Percentiles rank a stretch among this genome's conserved stretches.
These are phyloP conservation scores for Penicillium odoratum DNA, from an alignment of 495 filamentous ascomycete species.

Conservation along the genomic window DNA sequence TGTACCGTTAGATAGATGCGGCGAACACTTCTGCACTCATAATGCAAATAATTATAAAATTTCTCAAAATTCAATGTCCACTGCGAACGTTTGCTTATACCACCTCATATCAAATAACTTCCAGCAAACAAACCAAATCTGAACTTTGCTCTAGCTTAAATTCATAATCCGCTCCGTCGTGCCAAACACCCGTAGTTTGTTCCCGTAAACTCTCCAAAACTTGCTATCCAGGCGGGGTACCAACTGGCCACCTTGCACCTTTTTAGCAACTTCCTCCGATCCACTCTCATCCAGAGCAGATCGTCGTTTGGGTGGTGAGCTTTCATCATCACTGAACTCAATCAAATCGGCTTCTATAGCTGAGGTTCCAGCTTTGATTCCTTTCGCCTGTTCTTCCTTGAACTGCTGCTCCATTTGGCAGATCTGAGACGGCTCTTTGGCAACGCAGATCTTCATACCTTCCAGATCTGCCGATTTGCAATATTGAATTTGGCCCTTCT, in stretches of 20 bases:
- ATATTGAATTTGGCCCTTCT: constrained; percentile 13
- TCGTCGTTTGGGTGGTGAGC: not conserved
- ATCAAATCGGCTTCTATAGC: not conserved
- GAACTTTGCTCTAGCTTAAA: not conserved
- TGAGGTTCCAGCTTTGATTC: not conserved
- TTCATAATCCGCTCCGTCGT: constrained; percentile 48
- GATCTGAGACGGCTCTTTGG: not conserved
- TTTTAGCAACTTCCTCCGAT: constrained; percentile 3
- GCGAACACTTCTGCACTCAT: constrained; percentile 48
- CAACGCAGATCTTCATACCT: not conserved
- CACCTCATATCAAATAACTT: not conserved
- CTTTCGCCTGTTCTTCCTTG: not conserved
- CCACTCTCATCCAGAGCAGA: constrained; percentile 6
- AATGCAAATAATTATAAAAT: not conserved
- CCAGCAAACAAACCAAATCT: not conserved
- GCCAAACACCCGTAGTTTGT: constrained; percentile 66
- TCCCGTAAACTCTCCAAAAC: constrained; percentile 65
- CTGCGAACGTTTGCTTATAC: too few relatives aligned
- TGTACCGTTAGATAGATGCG: constrained; percentile 71
- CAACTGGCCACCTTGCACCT: constrained; percentile 25
- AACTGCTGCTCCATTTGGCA: not conserved
- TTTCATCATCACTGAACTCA: not conserved
- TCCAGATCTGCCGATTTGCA: not conserved
- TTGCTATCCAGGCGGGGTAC: constrained; percentile 50
- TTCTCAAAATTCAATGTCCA: too few relatives aligned